Evolutionary conservation across 1,284 basidiomycete species (phyloP), one percentile per base, ranked within the genome.

Genomic region (Coniferiporia weirii): DNA sequence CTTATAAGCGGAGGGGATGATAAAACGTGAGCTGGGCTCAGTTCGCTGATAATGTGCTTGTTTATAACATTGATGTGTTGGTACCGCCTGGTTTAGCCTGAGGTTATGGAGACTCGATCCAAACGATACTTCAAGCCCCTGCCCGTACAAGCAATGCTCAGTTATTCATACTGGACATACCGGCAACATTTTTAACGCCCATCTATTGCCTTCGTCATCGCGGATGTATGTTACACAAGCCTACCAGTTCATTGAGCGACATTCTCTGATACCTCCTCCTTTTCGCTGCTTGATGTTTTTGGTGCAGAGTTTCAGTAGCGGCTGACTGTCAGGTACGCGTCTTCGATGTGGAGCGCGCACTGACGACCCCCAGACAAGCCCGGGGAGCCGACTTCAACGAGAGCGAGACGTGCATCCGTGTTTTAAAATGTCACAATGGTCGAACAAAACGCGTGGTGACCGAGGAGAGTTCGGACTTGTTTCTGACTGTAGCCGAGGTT

Each of bases 161-260:
- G 81, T 82, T 61, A 85, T 94, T 60, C 69, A 79, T 12, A 94
- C 91, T 0, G 92, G 91, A 1, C 95, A 98, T 73, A 79, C 76
- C 32, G 84, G 81, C 15, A 97, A 97, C 69, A 94, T 98, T 61
- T 98, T 98, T 76, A 88, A 85, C 60, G 85, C 85, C 1, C 85
- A 91, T 56, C 90, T 91, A 79, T 77, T 96, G 1, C 93, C 93
- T 0, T 76, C 84, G 66, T 87, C 87, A 17, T 77, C 81, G 43
- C 76, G 83, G 62, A 84, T 87, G 85, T 87, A 66, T 4, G 57
- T 60, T 38, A 38, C 61, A 62, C 65, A 44, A 61, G 60, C 51
- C 65, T 56, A 27, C 44, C n/a, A 19, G 66, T 15, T 6, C 15
- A 13, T 35, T 46, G n/a, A 4, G 36, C 19, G 34, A 15, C n/a